Evolutionary conservation across 495 filamentous ascomycete genomes (phyloP).

Genomic region (Chaetomium cochliodes): DNA sequence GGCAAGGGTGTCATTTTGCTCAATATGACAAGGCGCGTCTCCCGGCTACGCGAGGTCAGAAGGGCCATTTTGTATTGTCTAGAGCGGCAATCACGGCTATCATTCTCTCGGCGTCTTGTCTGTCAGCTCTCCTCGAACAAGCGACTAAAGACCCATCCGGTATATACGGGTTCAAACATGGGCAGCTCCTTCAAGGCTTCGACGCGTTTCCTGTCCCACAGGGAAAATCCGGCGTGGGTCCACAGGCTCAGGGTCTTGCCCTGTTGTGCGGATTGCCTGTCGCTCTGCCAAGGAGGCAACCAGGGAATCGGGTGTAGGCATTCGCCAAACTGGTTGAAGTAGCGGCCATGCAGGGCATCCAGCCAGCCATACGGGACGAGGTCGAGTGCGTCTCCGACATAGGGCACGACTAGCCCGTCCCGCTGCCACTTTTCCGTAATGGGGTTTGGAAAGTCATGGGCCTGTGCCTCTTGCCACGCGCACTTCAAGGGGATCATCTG

Average conservation of each 20-base stretch:
- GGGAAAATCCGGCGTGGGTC: slow-evolving; percentile 1
- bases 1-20: slow-evolving; percentile 5
- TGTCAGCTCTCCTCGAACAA: slow-evolving; percentile 7
- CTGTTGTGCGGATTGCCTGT: slow-evolving; percentile 9
- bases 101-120: slow-evolving; percentile 3
- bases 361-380: slow-evolving; percentile 7
- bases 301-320: slow-evolving; percentile 4
- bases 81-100: slow-evolving; percentile 8
- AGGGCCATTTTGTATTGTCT: slow-evolving; percentile 5
- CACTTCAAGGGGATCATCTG: slow-evolving; percentile 3
- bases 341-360: slow-evolving; percentile 4
- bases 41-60: slow-evolving; percentile 7
- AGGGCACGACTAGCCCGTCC: background rate
- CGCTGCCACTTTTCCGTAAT: background rate
- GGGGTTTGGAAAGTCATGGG: slow-evolving; percentile 2
- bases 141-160: slow-evolving; percentile 8
- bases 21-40: slow-evolving; percentile 9
- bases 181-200: slow-evolving; percentile 9
- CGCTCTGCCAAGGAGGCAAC: slow-evolving; percentile 5
- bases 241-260: slow-evolving; percentile 4
- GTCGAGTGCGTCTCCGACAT: slow-evolving; percentile 5
- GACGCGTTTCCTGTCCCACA: slow-evolving; percentile 5
- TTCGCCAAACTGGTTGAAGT: slow-evolving; percentile 6
- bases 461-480: background rate
- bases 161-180: slow-evolving; percentile 9